phyloP scores from a whole-genome alignment of 805 yeast genomes.

The Candida michaelii region DNA sequence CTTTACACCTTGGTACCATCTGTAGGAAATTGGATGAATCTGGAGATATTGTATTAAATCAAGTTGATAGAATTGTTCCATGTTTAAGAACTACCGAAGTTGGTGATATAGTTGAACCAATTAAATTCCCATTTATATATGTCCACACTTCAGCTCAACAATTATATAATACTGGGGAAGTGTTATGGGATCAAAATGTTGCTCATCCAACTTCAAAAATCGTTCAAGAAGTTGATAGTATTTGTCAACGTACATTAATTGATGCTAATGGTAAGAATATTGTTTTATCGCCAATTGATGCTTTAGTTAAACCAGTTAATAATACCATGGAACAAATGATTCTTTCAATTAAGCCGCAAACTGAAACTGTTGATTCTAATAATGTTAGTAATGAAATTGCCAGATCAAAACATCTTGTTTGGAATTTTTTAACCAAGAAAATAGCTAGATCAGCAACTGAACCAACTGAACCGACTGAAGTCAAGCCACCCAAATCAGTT shows the following conservation, averaged over 20 bases:
- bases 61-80: conserved; percentile 62
- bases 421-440: conserved; percentile 12
- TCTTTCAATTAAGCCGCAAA: conserved; percentile 45
- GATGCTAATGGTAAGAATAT: conserved; percentile 64
- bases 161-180: conserved; percentile 11
- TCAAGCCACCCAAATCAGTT: not conserved
- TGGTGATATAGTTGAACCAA: conserved; percentile 46
- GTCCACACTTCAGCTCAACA: conserved; percentile 18
- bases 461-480: not conserved
- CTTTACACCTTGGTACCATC: conserved; percentile 28
- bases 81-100: conserved; percentile 54
- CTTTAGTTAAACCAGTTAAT: conserved; percentile 63
- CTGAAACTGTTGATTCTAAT: conserved; percentile 40
- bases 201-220: conserved; percentile 51
- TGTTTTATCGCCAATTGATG: conserved; percentile 61
- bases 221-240: conserved; percentile 47
- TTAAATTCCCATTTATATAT: conserved; percentile 53
- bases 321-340: conserved; percentile 47
- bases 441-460: not conserved
- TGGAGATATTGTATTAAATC: conserved; percentile 51
- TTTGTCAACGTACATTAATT: conserved; percentile 50
- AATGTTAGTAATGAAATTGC: conserved; percentile 56
- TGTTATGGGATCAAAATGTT: conserved; percentile 19
- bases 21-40: conserved; percentile 52
- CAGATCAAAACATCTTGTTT: conserved; percentile 12